A percentile compares a stretch with the other conserved stretches of the same genome.
Evolutionary conservation across 805 yeast species (phyloP).

Genomic region (Wickerhamiella bombiphila): DNA sequence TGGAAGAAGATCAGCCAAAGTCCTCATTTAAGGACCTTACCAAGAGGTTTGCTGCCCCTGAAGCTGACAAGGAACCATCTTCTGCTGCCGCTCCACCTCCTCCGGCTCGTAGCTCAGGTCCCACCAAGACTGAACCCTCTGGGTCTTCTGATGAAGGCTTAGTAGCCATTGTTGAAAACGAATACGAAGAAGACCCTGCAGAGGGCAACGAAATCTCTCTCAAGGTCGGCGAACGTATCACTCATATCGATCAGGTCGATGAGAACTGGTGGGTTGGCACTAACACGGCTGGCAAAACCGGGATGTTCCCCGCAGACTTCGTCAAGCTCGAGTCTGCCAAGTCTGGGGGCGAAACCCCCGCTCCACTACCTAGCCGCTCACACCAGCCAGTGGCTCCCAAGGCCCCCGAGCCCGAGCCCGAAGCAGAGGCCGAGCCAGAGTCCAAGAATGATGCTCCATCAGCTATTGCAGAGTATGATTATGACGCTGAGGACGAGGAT

Average conservation of each 20-base stretch:
- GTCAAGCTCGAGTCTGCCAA: conserved; percentile 32
- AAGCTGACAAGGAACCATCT: not conserved
- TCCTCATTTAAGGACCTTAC: conserved; percentile 7
- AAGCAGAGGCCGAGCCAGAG: conserved; percentile 8
- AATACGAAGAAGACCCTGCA: conserved; percentile 62
- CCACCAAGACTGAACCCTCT: conserved; percentile 5
- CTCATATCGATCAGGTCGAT: conserved; percentile 54
- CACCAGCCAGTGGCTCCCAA: conserved; percentile 7
- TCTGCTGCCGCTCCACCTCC: conserved; percentile 1
- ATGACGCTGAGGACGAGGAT: conserved; percentile 85
- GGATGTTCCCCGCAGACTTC: conserved; percentile 84
- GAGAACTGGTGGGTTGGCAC: conserved; percentile 90
- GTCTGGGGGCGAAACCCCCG: conserved; percentile 11
- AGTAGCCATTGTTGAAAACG: conserved; percentile 48
- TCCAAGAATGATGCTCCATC: conserved; percentile 23
- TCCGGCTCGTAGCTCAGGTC: conserved; percentile 5
- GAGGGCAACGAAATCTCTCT: conserved; percentile 65
- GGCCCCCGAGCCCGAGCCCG: conserved; percentile 17
- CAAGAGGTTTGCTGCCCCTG: conserved; percentile 3
- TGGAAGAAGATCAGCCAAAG: conserved; percentile 5
- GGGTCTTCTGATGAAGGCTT: conserved; percentile 13
- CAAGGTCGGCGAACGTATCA: conserved; percentile 49
- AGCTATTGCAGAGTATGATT: conserved; percentile 60
- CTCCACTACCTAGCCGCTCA: conserved; percentile 5
- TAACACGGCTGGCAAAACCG: conserved; percentile 55